Evolutionary conservation across 1,139 yeast genomes (phyloP).

Genomic region (Sugiyamaella neomexicana): DNA sequence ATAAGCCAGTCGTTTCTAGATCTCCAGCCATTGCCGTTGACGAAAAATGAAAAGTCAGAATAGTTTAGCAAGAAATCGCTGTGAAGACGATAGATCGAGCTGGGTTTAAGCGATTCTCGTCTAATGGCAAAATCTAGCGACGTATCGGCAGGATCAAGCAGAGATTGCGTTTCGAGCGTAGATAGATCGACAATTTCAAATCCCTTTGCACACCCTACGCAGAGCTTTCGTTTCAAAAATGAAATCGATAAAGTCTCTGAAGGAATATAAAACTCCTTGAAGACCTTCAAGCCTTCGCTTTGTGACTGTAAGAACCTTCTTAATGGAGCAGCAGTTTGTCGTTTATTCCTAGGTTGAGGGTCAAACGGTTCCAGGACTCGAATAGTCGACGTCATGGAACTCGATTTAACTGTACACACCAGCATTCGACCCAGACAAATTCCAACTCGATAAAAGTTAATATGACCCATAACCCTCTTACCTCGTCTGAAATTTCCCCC

Average conservation of each 20-base stretch:
- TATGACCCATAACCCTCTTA: slow-evolving; percentile 79
- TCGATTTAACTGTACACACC: slow-evolving; percentile 85
- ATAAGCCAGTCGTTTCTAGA: slow-evolving; percentile 92
- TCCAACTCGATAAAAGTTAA: slow-evolving; percentile 87
- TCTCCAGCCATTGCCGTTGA: slow-evolving; percentile 95
- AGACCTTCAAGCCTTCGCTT: slow-evolving; percentile 58
- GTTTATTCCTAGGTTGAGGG: slow-evolving; percentile 43
- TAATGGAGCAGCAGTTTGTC: slow-evolving; percentile 47
- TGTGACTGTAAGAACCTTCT: slow-evolving; percentile 51
- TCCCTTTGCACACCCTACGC: slow-evolving; percentile 95
- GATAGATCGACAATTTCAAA: slow-evolving; percentile 88
- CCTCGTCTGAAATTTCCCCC: slow-evolving; percentile 71
- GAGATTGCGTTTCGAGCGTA: slow-evolving; percentile 69
- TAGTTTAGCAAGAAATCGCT: slow-evolving; percentile 84
- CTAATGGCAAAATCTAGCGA: slow-evolving; percentile 93
- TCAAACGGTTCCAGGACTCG: slow-evolving; percentile 85
- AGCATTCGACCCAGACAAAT: slow-evolving; percentile 85
- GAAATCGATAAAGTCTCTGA: slow-evolving; percentile 93
- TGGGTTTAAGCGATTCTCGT: slow-evolving; percentile 80
- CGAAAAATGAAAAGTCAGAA: slow-evolving; percentile 90
- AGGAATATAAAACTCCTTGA: slow-evolving; percentile 74
- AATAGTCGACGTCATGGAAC: slow-evolving; percentile 69
- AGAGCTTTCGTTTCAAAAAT: slow-evolving; percentile 79
- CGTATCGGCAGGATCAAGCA: slow-evolving; percentile 94
- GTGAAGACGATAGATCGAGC: slow-evolving; percentile 87